A percentile compares a stretch with the other conserved stretches of the same genome.
These are phyloP conservation scores for Yamadazyma akitaensis DNA, from an alignment of 805 yeast genomes.

Conservation along the genomic window DNA sequence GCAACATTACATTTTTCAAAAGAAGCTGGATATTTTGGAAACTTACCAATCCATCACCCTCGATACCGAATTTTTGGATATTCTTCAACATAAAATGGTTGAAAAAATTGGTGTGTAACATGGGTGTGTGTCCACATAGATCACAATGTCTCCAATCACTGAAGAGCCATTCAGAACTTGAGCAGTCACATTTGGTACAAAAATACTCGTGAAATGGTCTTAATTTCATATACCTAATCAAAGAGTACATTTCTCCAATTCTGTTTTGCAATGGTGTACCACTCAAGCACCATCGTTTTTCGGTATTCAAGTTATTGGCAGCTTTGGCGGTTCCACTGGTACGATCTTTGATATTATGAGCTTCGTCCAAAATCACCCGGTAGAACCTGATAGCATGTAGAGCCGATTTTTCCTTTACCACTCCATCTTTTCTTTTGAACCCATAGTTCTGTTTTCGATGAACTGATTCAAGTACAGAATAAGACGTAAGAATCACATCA, in stretches of 20 bases:
- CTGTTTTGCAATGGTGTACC: conserved; percentile 97
- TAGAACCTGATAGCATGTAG: conserved; percentile 75
- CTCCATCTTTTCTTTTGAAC: conserved; percentile 65
- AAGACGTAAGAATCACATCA: conserved; percentile 88
- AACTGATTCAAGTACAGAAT: conserved; percentile 86
- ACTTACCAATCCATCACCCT: conserved; percentile 75
- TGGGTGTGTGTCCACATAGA: conserved; percentile 83
- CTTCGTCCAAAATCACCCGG: conserved; percentile 90
- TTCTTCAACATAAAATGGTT: conserved; percentile 94
- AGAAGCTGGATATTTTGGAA: conserved; percentile 74
- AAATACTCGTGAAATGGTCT: conserved; percentile 86
- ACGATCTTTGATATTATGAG: conserved; percentile 95
- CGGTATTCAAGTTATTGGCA: conserved; percentile 67
- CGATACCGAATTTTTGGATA: conserved; percentile 80
- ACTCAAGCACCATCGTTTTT: conserved; percentile 84
- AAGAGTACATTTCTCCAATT: conserved; percentile 93
- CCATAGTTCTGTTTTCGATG: conserved; percentile 82
- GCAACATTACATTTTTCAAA: conserved; percentile 77
- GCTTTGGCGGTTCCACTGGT: conserved; percentile 92
- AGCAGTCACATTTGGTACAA: conserved; percentile 91
- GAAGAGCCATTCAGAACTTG: conserved; percentile 79
- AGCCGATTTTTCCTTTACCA: conserved; percentile 70
- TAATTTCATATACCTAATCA: conserved; percentile 78
- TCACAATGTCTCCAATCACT: conserved; percentile 82
- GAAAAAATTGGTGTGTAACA: conserved; percentile 93